Percentiles rank a stretch among this genome's conserved stretches.
Conservation (phyloP, 2,329 filamentous ascomycete genomes). For the Cryphonectria parasitica region DNA sequence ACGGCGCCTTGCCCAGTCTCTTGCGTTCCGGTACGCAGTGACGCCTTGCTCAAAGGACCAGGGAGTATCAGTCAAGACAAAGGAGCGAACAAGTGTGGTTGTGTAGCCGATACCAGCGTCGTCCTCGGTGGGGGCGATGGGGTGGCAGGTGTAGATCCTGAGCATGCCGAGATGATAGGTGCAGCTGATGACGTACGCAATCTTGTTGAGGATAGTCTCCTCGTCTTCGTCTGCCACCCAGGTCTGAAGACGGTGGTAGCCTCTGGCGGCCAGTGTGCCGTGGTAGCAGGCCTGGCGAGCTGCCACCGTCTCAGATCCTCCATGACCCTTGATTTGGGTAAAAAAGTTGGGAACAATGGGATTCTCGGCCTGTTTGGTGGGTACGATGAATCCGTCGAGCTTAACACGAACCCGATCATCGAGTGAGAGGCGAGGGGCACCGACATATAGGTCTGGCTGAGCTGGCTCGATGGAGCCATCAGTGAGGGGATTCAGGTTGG, state of each 20-base stretch:
- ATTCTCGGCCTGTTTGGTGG: slow-evolving; percentile 37
- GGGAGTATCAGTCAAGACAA: not conserved
- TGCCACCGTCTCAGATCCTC: slow-evolving; percentile 37
- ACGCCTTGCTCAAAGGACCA: not conserved
- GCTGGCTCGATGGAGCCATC: not conserved
- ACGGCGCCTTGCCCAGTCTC: not conserved
- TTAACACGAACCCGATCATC: slow-evolving; percentile 31
- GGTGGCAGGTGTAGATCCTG: slow-evolving; percentile 43
- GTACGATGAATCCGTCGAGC: slow-evolving; percentile 38
- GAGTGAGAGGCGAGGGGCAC: not conserved
- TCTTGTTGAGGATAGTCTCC: slow-evolving; percentile 42
- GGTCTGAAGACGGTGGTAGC: slow-evolving; percentile 36
- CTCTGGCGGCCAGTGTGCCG: slow-evolving; percentile 43
- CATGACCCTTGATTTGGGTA: slow-evolving; percentile 43
- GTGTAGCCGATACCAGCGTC: not conserved
- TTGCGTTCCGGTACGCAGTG: not conserved
- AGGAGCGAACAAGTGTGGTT: not conserved
- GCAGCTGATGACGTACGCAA: slow-evolving; percentile 44
- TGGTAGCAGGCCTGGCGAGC: slow-evolving; percentile 43
- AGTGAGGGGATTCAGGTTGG: not conserved
- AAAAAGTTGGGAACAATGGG: slow-evolving; percentile 48
- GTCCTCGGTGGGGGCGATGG: slow-evolving; percentile 35
- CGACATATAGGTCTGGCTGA: not conserved
- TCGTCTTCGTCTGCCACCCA: slow-evolving; percentile 33
- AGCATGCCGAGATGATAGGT: slow-evolving; percentile 44